phyloP scores from a whole-genome alignment of 768 basidiomycete species.

The Leccinum rimulosum region DNA sequence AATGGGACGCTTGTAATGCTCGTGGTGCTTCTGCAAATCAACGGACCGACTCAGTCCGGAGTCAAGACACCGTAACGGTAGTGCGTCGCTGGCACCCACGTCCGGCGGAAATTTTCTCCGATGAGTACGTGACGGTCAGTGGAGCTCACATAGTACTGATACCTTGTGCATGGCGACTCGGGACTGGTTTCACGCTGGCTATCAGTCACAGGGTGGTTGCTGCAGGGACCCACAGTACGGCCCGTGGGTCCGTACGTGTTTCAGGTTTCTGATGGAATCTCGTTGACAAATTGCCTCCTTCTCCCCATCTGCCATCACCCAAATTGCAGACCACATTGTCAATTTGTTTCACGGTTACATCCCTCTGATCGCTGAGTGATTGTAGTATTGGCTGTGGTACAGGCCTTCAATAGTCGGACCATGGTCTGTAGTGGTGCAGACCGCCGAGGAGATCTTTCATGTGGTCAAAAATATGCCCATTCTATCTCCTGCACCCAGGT shows the following conservation, averaged over 20 bases:
- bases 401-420: neutral
- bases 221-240: neutral
- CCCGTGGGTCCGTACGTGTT: neutral
- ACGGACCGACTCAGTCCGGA: neutral
- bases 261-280: neutral
- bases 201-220: neutral
- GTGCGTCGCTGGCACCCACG: neutral
- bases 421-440: neutral
- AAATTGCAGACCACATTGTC: neutral
- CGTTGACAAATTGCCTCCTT: neutral
- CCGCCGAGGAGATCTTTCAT: neutral
- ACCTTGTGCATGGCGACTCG: neutral
- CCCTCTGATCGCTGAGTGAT: neutral
- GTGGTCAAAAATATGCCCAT: neutral
- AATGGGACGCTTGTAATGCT: neutral
- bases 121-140: neutral
- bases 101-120: neutral
- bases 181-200: neutral
- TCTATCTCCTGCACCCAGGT: neutral
- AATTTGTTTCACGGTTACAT: neutral
- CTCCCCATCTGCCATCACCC: neutral
- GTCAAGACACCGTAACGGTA: neutral
- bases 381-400: neutral
- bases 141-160: neutral
- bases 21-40: neutral